Evolutionary conservation across 148 eudicot genomes (phyloP), one percentile per base, ranked within the genome.

Genomic region (Oxyria digyna): DNA sequence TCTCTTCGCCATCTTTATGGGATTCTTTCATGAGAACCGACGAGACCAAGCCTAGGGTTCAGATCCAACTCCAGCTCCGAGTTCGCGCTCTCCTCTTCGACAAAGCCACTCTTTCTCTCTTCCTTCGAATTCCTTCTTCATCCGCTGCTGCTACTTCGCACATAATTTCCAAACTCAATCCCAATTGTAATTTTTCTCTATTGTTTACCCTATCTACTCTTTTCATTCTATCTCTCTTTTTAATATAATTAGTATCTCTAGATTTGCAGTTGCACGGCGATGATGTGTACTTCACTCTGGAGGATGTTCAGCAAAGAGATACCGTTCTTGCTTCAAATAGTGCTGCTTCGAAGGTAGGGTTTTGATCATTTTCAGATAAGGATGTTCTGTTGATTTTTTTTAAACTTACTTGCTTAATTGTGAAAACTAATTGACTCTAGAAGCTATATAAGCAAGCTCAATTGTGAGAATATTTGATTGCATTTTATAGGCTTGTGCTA

Each of bases 211-310:
- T 31, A 20, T 4, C 65, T 29, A 59, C 65, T 59, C 65, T 29
- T n/a, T 42, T 59, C 37, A 21, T 5, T 69, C 62, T 20, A 12
- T 67, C 24, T 70, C 29, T 6, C 20, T 48, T 41, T 14, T 32
- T 49, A 1, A 48, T 67, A 54, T 33, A 18, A 24, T 40, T 67
- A 27, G 4, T 26, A 6, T 49, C 52, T 66, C 69, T 67, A 94
- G 99, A 88, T 87, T 81, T 94, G 87, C 86, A 91, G 85, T 83
- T 95, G 85, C 97, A 87, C 40, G 97, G 89, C 10, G 99, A 95
- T 81, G 99, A 95, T 77, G 80, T 95, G 66, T 95, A 91, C 76
- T 91, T 85, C 71, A 95, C 99, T 50, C 80, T 91, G 42, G 97
- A 94, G 67, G 89, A 85, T 74, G 85, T 45, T 65, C 77, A 71